Evolutionary conservation across 2,329 filamentous ascomycete species (phyloP), one percentile per base, ranked within the genome.

Genomic region (Fusarium vanettenii): DNA sequence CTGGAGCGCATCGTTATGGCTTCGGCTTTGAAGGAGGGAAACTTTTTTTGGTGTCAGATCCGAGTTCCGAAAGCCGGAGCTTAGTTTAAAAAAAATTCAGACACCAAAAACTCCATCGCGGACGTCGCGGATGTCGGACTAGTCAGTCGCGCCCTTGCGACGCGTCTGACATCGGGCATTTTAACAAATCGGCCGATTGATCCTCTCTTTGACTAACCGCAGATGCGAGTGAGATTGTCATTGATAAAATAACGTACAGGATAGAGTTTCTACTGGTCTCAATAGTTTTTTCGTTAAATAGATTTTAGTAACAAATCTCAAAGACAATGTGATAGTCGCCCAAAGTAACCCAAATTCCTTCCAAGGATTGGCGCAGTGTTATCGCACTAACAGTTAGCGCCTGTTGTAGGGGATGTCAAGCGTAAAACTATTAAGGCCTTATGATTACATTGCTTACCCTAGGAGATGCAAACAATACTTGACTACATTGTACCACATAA

Each of bases 1-100:
- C 81, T 83, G 25, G 82, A 81, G 1, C 82, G 71, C 82, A 83
- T 83, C 27, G 25, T 25, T 33, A 39, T 45, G 5, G 37, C 48
- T 14, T 74, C 71, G 72, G 72, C 37, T 74, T 69, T 74, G 64
- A 25, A 20, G 14, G 16, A 37, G 29, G 6, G 6, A 37, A 52
- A 31, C 27, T 55, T 55, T 55, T 52, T 66, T 48, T 48, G 1
- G 56, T 48, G 56, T 48, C 16, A 31, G 39, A 52, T 55, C 64
- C 64, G 64, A 61, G 57, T 43, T 55, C 64, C 64, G 64, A 61
- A 39, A 55, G 22, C 64, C 64, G 64, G 63, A 60, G 39, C 5
- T 64, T 50, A 35, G 33, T 9, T 18, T n/a, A 4, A 59, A 59
- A 35, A 35, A 57, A 27, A 37, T 18, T 57, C 10, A 13, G 22